A percentile compares a stretch with the other conserved stretches of the same genome.
These are phyloP conservation scores for Clitopilus hobsonii DNA, from an alignment of 768 basidiomycete genomes.

Conservation along the genomic window DNA sequence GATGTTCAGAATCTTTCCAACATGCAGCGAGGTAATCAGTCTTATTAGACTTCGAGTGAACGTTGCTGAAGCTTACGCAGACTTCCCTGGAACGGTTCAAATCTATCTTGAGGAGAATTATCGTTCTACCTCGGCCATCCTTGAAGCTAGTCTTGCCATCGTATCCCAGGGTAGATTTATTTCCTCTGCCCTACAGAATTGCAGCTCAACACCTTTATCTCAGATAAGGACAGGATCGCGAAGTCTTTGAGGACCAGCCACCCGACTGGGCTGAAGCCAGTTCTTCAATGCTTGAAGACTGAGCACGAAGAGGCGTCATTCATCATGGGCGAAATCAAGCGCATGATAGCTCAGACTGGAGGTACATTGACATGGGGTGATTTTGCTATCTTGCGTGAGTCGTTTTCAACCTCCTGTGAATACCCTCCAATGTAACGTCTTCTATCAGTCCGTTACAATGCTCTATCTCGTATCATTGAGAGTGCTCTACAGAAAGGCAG, in stretches of 20 bases:
- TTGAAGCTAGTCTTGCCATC: constrained; percentile 69
- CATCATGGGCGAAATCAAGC: constrained; percentile 75
- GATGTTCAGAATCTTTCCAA: constrained; percentile 69
- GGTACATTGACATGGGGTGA: constrained; percentile 69
- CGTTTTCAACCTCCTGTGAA: too few species aligned
- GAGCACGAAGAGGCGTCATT: constrained; percentile 66
- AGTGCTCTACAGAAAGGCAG: constrained; percentile 68
- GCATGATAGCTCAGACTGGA: constrained; percentile 69
- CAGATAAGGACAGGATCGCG: constrained; percentile 71
- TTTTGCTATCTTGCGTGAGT: constrained; percentile 78
- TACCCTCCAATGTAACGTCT: too few species aligned
- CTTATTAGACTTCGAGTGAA: not conserved
- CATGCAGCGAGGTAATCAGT: constrained; percentile 57
- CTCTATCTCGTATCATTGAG: constrained; percentile 73
- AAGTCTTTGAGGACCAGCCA: constrained; percentile 73
- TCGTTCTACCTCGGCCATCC: constrained; percentile 74
- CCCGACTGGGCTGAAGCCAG: constrained; percentile 54
- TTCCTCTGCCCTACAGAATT: not conserved
- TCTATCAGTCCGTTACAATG: constrained; percentile 86
- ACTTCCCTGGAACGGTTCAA: constrained; percentile 60
- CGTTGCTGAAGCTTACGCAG: constrained; percentile 25
- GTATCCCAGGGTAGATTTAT: constrained; percentile 85
- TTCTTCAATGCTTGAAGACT: constrained; percentile 45
- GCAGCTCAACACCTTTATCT: not conserved
- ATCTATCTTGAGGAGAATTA: constrained; percentile 85